phyloP scores from a whole-genome alignment of 805 yeast species.

The Huiozyma naganishii region DNA sequence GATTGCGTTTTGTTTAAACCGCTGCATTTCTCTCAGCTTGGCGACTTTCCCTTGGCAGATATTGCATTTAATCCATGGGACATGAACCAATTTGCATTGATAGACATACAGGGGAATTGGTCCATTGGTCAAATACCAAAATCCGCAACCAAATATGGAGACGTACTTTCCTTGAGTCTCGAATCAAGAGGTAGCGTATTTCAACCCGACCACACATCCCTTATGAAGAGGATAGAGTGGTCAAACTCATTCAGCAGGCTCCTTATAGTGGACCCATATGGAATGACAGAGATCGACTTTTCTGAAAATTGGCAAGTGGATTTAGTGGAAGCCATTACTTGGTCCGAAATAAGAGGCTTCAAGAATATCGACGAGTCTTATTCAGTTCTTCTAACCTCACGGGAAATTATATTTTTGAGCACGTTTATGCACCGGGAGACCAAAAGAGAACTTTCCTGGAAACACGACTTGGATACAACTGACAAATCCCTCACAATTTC shows the following conservation, averaged over 20 bases:
- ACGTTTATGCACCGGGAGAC: conserved; percentile 24
- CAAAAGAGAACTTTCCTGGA: conserved; percentile 56
- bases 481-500: conserved; percentile 44
- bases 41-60: conserved; percentile 35
- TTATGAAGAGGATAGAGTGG: conserved; percentile 45
- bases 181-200: conserved; percentile 22
- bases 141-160: conserved; percentile 5
- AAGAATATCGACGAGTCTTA: conserved; percentile 26
- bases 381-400: conserved; percentile 51
- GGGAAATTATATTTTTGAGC: conserved; percentile 48
- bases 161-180: conserved; percentile 7
- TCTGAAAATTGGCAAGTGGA: conserved; percentile 23
- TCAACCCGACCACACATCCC: conserved; percentile 43
- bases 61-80: conserved; percentile 36
- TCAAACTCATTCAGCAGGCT: conserved; percentile 24
- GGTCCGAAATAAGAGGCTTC: conserved; percentile 43
- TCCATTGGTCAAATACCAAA: conserved; percentile 28
- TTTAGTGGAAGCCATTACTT: conserved; percentile 39
- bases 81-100: conserved; percentile 28
- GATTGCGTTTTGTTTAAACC: conserved; percentile 16
- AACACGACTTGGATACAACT: conserved; percentile 45
- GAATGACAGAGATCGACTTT: conserved; percentile 28
- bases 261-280: conserved; percentile 34
- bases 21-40: conserved; percentile 16
- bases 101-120: conserved; percentile 48